These are phyloP conservation scores for Wallacemonas sp. DNA, from an alignment of 208 protist genomes.

Conservation along the genomic window DNA sequence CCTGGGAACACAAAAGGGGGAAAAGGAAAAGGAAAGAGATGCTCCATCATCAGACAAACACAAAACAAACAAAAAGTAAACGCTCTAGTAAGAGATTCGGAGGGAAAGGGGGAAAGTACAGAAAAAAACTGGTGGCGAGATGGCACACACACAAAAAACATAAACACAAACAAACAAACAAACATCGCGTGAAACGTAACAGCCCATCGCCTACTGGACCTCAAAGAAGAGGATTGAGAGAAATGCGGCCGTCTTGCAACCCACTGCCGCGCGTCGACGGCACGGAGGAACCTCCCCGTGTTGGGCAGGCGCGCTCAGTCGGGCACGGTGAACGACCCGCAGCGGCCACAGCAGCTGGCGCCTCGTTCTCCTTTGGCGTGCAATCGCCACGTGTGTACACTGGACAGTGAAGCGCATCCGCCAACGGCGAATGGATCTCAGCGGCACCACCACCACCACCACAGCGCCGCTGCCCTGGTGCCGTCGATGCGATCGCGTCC, in stretches of 20 bases:
- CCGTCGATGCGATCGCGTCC: background rate
- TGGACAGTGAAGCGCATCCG: no score
- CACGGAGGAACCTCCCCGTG: background rate
- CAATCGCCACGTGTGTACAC: background rate
- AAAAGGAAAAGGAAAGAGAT: background rate
- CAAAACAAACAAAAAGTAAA: background rate
- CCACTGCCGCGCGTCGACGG: background rate
- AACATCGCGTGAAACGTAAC: background rate
- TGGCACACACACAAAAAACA: background rate
- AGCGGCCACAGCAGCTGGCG: background rate
- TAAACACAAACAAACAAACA: background rate
- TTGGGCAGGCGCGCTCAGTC: background rate
- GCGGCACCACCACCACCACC: no score
- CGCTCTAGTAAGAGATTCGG: background rate
- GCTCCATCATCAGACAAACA: no score
- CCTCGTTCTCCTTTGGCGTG: conserved; percentile 12
- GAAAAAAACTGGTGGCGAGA: no score
- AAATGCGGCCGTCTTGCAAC: background rate
- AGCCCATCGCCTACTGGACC: background rate
- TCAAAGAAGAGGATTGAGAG: conserved; percentile 1
- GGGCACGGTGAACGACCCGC: background rate
- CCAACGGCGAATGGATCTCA: no score
- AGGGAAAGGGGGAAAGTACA: no score
- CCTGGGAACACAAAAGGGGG: background rate
- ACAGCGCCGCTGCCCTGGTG: no score